Evolutionary conservation across 805 yeast species (phyloP), one percentile per base, ranked within the genome.

Genomic region (Jamesozyma hellenica): DNA sequence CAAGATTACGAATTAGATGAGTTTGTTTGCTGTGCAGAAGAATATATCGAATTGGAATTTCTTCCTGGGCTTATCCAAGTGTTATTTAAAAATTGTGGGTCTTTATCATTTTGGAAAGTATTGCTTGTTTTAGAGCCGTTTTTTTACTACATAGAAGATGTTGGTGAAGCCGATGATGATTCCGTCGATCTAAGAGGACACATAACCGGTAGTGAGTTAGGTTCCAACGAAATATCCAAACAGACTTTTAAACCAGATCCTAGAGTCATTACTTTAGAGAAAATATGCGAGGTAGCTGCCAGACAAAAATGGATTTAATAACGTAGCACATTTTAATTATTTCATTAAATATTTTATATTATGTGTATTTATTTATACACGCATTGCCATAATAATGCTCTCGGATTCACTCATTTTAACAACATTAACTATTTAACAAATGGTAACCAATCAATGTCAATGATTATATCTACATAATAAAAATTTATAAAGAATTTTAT

Each of bases 21-120:
- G 39, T 61, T 61, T 49, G 65, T 61, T 3, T 53, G 60, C 32
- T 57, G 62, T 38, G 65, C 65, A 2, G 65, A 61, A 32, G 62
- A 59, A 38, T 61, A 60, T 38, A 60, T 60, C 30, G 64, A 61
- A 44, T 41, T 55, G 12, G 60, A 55, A 37, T 61, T 53, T 42
- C 42, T 60, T 27, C 65, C 65, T 9, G 50, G 55, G 15, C 45
- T 61, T 32, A 52, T 60, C 6, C 52, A 56, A 18, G 57, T 60
- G 15, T 37, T 61, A 9, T 59, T 57, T 31, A 46, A 45, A 9
- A 59, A 60, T 30, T 53, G 61, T 31, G 58, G 57, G 4, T 39
- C 55, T n/a, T 31, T 26, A 6, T 38, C 49, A 30, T 60, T 60
- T 39, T 58, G 64, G 60, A 59, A 61, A 36, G 57, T 59, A 3